A percentile compares a stretch with the other conserved stretches of the same genome.
phyloP scores from a whole-genome alignment of 1,284 basidiomycete genomes.

The Ustilago shanxiensis region DNA sequence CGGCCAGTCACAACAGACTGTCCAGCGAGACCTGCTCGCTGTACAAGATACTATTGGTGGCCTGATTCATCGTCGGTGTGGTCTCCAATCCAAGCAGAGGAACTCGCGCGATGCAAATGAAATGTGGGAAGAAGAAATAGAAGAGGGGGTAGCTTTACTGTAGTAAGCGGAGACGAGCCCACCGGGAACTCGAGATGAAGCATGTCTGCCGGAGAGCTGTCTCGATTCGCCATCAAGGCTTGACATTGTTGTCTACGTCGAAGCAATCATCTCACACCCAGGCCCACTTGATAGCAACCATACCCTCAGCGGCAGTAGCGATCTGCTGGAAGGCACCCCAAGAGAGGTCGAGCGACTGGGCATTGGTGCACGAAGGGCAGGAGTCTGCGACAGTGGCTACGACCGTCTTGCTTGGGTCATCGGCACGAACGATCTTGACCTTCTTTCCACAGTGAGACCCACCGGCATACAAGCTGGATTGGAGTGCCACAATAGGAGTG shows the following conservation, averaged over 20 bases:
- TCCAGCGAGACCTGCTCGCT: constrained; percentile 29
- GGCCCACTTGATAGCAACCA: constrained; percentile 71
- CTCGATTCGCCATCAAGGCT: not conserved
- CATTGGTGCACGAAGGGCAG: constrained; percentile 73
- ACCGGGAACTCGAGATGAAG: not conserved
- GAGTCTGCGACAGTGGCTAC: constrained; percentile 72
- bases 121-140: not conserved
- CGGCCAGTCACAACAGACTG: constrained; percentile 14
- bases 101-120: constrained; percentile 1
- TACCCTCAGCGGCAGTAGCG: constrained; percentile 75
- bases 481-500: constrained; percentile 50
- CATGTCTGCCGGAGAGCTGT: not conserved
- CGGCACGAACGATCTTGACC: constrained; percentile 75
- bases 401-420: constrained; percentile 73
- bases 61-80: constrained; percentile 11
- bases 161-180: not conserved
- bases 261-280: constrained; percentile 29
- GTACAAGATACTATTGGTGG: not conserved
- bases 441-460: constrained; percentile 78
- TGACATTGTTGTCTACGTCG: not conserved
- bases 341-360: constrained; percentile 84
- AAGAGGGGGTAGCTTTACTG: not conserved
- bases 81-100: constrained; percentile 13
- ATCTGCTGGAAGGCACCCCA: constrained; percentile 79
- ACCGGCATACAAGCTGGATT: constrained; percentile 55